These are phyloP conservation scores for Ilex asprella DNA, from an alignment of 257 asterid species.

Conservation along the genomic window DNA sequence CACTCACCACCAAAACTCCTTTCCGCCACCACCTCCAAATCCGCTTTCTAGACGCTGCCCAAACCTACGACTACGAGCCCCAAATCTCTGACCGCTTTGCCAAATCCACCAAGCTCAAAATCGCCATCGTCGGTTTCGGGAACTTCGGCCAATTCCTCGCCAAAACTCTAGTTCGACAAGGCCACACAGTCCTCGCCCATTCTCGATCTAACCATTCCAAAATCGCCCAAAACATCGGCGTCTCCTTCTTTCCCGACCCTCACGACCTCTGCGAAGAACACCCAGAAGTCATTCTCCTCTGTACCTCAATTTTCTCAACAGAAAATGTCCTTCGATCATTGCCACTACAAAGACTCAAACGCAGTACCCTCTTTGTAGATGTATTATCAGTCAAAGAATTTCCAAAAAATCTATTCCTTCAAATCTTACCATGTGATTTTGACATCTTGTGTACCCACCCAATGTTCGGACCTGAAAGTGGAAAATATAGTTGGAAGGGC, in stretches of 20 bases:
- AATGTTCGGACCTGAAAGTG: constrained; percentile 90
- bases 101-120: constrained; percentile 44
- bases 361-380: constrained; percentile 68
- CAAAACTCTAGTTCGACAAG: constrained; percentile 53
- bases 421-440: constrained; percentile 52
- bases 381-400: constrained; percentile 66
- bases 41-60: constrained; percentile 68
- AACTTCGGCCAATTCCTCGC: constrained; percentile 79
- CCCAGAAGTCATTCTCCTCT: constrained; percentile 59
- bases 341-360: constrained; percentile 50
- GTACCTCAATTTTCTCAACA: constrained; percentile 61
- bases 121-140: constrained; percentile 66
- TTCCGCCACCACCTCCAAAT: constrained; percentile 23
- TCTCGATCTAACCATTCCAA: constrained; percentile 47
- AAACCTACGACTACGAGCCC: constrained; percentile 60
- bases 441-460: constrained; percentile 87
- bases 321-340: constrained; percentile 50
- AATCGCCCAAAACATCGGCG: constrained; percentile 46
- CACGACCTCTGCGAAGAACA: constrained; percentile 71
- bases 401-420: constrained; percentile 54
- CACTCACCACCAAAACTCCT: constrained; percentile 6
- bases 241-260: constrained; percentile 46
- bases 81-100: constrained; percentile 12
- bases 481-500: constrained; percentile 54
- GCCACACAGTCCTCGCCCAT: constrained; percentile 51